Percentiles rank a stretch among this genome's conserved stretches.
Evolutionary conservation across 2,329 filamentous ascomycete species (phyloP).

Genomic region (Colletotrichum falcatum): DNA sequence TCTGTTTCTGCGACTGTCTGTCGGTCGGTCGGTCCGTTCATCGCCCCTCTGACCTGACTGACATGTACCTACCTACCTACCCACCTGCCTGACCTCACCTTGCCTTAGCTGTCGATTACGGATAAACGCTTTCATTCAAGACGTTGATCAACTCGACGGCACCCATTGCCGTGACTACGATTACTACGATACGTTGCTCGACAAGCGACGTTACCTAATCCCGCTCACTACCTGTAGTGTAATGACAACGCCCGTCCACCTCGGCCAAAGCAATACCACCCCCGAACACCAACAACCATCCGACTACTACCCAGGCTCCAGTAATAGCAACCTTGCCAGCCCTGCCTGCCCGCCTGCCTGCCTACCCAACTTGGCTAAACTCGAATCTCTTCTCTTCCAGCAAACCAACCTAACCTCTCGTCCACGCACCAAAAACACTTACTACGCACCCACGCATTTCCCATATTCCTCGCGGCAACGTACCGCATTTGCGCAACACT

Average conservation of each 20-base stretch:
- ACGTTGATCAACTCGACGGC: neutral
- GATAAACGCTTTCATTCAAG: neutral
- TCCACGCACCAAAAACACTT: neutral
- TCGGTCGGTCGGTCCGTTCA: neutral
- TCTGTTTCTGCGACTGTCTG: neutral
- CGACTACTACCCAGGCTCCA: slow-evolving; percentile 29
- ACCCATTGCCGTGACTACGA: too few relatives aligned
- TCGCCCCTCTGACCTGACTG: too few relatives aligned
- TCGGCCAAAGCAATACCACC: too few relatives aligned
- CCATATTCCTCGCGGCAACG: neutral
- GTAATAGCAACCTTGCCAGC: neutral
- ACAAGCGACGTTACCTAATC: slow-evolving; percentile 14
- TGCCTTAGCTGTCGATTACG: neutral
- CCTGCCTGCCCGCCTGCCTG: neutral
- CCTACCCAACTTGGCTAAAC: slow-evolving; percentile 6
- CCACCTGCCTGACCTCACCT: slow-evolving; percentile 5
- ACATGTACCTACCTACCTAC: neutral
- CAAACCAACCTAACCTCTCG: neutral
- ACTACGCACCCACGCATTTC: neutral
- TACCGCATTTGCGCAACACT: neutral
- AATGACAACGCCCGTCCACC: neutral
- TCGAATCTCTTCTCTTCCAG: neutral
- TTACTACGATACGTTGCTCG: too few relatives aligned
- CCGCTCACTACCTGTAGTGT: neutral
- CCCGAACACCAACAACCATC: neutral